Percentiles rank a stretch among this genome's conserved stretches.
Evolutionary conservation across 805 yeast genomes (phyloP).

Genomic region (Candida caryicola): DNA sequence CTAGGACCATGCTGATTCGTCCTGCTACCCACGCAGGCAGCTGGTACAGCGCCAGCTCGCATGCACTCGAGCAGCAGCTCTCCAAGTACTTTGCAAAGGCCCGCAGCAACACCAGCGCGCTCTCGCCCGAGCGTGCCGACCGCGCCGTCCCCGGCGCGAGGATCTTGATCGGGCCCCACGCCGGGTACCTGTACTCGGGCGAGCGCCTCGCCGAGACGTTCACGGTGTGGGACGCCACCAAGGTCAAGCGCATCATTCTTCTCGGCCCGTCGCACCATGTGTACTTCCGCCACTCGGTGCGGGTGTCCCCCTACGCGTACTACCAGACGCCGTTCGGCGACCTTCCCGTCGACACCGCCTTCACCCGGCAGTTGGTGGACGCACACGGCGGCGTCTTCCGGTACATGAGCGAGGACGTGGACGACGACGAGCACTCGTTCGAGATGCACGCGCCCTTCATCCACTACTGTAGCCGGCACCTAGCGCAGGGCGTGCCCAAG

Average conservation of each 20-base stretch:
- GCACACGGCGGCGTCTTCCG: conserved; percentile 42
- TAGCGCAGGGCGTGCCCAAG: conserved; percentile 33
- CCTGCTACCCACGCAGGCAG: conserved; percentile 88
- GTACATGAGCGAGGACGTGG: conserved; percentile 57
- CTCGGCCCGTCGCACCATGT: conserved; percentile 94
- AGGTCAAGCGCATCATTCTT: conserved; percentile 63
- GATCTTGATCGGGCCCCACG: conserved; percentile 59
- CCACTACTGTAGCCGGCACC: conserved; percentile 43
- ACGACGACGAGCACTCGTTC: conserved; percentile 85
- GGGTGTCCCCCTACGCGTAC: conserved; percentile 47
- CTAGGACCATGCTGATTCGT: conserved; percentile 28
- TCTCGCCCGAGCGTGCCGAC: conserved; percentile 44
- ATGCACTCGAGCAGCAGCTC: conserved; percentile 49
- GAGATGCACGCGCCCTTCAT: conserved; percentile 92
- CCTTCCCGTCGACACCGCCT: conserved; percentile 59
- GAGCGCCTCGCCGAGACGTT: conserved; percentile 74
- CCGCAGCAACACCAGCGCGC: conserved; percentile 36
- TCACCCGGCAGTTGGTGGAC: conserved; percentile 33
- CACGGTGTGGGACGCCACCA: conserved; percentile 59
- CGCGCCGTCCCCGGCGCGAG: conserved; percentile 33
- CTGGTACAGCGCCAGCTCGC: conserved; percentile 66
- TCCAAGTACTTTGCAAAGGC: conserved; percentile 43
- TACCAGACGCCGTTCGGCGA: conserved; percentile 85
- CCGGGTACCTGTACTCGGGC: conserved; percentile 87
- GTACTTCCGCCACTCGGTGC: conserved; percentile 62